These are phyloP conservation scores for Boletus rex-veris DNA, from an alignment of 768 basidiomycete species.

Conservation along the genomic window DNA sequence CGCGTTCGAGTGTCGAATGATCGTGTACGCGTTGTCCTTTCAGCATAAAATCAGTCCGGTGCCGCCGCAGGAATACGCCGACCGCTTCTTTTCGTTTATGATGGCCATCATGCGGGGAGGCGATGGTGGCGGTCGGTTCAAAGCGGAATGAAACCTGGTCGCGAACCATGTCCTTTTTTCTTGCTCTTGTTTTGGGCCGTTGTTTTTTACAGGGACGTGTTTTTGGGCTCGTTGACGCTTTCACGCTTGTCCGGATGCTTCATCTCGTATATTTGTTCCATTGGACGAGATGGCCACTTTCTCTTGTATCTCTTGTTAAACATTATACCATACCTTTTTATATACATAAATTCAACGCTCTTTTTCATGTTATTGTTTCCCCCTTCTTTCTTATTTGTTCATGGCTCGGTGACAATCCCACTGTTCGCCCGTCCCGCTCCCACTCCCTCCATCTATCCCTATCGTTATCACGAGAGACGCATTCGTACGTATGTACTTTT, in stretches of 20 bases:
- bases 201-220: no score
- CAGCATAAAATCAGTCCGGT: slow-evolving; percentile 96
- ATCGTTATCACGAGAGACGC: slow-evolving; percentile 2
- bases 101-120: slow-evolving; percentile 82
- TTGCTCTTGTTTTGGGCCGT: neutral
- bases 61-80: slow-evolving; percentile 79
- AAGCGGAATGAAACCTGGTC: slow-evolving; percentile 33
- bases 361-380: neutral
- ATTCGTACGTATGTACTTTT: neutral
- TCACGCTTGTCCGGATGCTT: slow-evolving; percentile 10
- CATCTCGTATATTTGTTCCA: neutral
- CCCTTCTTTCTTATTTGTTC: no score
- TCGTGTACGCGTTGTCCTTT: neutral
- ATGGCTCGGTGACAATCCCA: no score
- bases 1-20: neutral
- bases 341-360: neutral
- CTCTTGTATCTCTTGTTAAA: neutral
- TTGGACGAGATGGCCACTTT: neutral
- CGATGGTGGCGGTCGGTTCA: slow-evolving; percentile 55
- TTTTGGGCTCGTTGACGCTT: neutral
- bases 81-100: slow-evolving; percentile 87
- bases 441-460: neutral
- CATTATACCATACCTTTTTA: no score
- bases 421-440: neutral
- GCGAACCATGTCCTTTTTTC: neutral